Conservation (phyloP, 306 rosid genomes). For the Albizia julibrissin region DNA sequence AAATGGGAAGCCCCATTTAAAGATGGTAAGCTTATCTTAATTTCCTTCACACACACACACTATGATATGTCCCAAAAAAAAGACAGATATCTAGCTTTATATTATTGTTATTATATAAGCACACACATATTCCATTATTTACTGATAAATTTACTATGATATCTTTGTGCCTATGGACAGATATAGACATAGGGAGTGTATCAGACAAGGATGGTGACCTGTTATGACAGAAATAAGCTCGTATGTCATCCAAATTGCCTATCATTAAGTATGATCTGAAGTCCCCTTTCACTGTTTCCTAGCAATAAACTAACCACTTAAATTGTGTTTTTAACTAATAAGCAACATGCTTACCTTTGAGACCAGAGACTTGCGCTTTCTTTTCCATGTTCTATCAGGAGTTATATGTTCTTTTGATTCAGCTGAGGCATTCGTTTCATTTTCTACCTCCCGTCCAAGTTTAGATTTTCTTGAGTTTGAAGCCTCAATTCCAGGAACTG, state of each 20-base stretch:
- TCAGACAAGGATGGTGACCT: neutral
- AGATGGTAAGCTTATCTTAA: neutral
- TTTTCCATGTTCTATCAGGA: constrained; percentile 50
- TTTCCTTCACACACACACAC: neutral
- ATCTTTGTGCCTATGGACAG: neutral
- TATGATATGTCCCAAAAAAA: neutral
- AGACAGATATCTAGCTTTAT: neutral
- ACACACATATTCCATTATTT: neutral
- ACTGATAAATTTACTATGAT: constrained; percentile 3
- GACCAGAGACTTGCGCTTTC: constrained; percentile 56
- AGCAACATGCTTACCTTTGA: constrained; percentile 45
- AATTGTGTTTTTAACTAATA: constrained; percentile 15
- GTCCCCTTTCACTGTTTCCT: neutral
- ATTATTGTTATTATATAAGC: neutral
- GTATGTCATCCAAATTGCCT: neutral
- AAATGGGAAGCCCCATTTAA: neutral
- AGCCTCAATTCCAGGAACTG: constrained; percentile 51
- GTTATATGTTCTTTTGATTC: constrained; percentile 55
- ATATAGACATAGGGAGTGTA: neutral
- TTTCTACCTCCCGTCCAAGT: constrained; percentile 53
- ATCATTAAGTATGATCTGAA: neutral
- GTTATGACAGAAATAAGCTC: neutral
- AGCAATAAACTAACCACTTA: neutral
- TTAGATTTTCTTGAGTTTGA: constrained; percentile 57
- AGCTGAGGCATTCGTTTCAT: constrained; percentile 41